Base-by-base conservation (phyloP, 2,329 filamentous ascomycete genomes). In the Apiospora hydei region DNA sequence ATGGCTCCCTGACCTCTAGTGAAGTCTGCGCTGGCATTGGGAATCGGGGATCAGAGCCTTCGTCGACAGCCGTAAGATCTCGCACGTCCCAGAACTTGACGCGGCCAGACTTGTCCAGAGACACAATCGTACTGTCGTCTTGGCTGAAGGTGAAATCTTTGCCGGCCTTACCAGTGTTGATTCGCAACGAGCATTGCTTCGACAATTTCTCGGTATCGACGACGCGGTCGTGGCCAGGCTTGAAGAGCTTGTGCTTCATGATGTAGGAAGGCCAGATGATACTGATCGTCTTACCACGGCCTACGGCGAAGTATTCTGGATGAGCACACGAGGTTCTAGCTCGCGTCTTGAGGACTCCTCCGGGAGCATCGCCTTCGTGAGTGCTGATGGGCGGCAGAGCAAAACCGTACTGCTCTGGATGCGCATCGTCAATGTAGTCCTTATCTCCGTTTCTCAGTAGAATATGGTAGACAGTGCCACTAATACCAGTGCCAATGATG, bases 61-160 rank as follows among this genome's bases (percentile, higher is more conserved):
- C 86, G 77, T 86, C 86, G 74, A 83, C 82, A 24, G 87, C 85
- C 2, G 88, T 92, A 71, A 98, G 88, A 73, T 93, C 90, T 73
- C 93, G 93, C 76, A 98, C 94, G 81, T 99, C 96, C 97, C 96
- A 99, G 86, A 99, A 98, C 83, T 97, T 96, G 84, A 98, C 92
- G 74, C 94, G 92, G 67, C 96, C 97, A 73, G 95, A 96, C 85
- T 99, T 99, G 82, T 99, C 97, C 70, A 99, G 90, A 68, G 96
- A 98, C 67, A 97, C 95, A 77, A 99, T 94, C 53, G 96, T 92
- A 1, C 93, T 94, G 82, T 99, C 96, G 81, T 99, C 96, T 81
- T 97, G 95, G 82, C 96, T 98, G 84, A 99, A 99, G 67, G 92
- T 93, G 81, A 99, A 99, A 82, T 99, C 96, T 83, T 99, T 99